Evolutionary conservation across 805 yeast genomes (phyloP).

Genomic region (Metschnikowia bowlesiae): DNA sequence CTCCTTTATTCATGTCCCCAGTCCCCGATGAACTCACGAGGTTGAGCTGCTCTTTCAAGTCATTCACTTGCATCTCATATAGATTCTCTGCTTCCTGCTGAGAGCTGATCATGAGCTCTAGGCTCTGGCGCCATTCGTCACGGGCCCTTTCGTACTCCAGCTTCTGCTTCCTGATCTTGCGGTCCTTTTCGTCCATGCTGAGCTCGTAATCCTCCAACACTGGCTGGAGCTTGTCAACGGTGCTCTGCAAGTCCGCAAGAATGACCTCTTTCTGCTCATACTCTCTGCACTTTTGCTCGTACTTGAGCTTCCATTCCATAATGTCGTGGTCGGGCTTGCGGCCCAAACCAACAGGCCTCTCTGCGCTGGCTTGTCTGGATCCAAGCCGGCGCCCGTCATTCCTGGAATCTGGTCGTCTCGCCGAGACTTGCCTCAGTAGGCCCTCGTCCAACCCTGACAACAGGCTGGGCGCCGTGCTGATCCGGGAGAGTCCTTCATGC

Average conservation of each 20-base stretch:
- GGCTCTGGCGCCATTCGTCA: slow-evolving; percentile 54
- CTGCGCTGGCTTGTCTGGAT: background rate
- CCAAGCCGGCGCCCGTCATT: background rate
- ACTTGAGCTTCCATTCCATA: slow-evolving; percentile 7
- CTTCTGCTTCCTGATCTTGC: slow-evolving; percentile 43
- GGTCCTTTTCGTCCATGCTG: slow-evolving; percentile 42
- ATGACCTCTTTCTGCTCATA: slow-evolving; percentile 43
- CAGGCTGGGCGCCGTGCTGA: background rate
- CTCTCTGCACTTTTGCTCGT: slow-evolving; percentile 16
- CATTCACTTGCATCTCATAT: slow-evolving; percentile 44
- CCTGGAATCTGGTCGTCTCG: background rate
- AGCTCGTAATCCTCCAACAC: slow-evolving; percentile 43
- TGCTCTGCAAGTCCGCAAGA: slow-evolving; percentile 43
- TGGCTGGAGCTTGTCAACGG: slow-evolving; percentile 48
- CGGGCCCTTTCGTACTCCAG: slow-evolving; percentile 49
- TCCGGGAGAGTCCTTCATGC: background rate
- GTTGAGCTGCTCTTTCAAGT: slow-evolving; percentile 21
- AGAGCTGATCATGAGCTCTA: slow-evolving; percentile 51
- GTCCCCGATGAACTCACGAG: background rate
- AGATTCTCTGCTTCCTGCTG: slow-evolving; percentile 52
- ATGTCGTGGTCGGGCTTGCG: background rate
- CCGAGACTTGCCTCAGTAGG: background rate
- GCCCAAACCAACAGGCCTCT: background rate
- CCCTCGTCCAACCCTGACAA: background rate
- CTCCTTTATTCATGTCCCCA: background rate